Evolutionary conservation across 768 basidiomycete species (phyloP).

Genomic region (Podaxis sp.): DNA sequence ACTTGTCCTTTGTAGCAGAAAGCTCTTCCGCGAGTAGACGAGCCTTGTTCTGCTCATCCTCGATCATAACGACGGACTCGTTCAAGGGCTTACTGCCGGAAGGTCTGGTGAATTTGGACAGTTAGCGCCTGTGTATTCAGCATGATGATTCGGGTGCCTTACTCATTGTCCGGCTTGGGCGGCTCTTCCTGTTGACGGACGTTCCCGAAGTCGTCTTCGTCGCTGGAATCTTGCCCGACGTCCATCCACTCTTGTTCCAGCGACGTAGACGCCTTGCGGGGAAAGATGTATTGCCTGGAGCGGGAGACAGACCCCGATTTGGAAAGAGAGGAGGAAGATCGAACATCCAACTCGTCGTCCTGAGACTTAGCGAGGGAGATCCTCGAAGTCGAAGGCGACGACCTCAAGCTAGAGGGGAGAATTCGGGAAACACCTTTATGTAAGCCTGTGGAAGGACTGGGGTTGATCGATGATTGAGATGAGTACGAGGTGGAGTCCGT

Average conservation of each 20-base stretch:
- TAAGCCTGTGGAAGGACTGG: not conserved
- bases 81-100: not conserved
- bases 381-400: not conserved
- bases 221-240: conserved; percentile 7
- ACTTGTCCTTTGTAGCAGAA: not conserved
- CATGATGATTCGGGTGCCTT: not conserved
- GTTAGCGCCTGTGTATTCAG: not conserved
- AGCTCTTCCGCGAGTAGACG: not conserved
- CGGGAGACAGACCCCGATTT: not conserved
- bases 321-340: not conserved
- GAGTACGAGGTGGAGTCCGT: not conserved
- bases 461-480: not conserved
- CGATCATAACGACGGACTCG: conserved; percentile 1
- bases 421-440: not conserved
- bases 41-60: not conserved
- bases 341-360: not conserved
- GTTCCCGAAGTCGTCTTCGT: conserved; percentile 1
- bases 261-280: conserved; percentile 3
- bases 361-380: not conserved
- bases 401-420: not conserved
- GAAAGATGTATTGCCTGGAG: not conserved
- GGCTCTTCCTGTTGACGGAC: not conserved
- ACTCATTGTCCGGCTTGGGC: not conserved
- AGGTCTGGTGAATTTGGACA: not conserved
- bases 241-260: conserved; percentile 11